Base-by-base conservation (phyloP, 2,329 filamentous ascomycete species). In the Penicillium sp. region DNA sequence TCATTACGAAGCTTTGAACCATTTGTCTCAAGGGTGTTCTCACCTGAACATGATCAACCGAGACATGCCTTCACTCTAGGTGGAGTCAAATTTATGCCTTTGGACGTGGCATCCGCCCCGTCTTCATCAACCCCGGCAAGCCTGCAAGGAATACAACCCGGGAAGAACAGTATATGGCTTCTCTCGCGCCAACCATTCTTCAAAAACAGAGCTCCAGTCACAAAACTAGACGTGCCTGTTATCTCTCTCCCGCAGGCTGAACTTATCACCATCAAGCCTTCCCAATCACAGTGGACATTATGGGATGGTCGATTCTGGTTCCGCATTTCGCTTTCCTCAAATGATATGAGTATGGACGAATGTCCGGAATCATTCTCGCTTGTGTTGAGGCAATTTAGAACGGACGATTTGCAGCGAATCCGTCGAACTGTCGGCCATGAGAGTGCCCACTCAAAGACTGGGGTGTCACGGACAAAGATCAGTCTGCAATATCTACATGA, bases 241-340 rank as follows among this genome's bases (percentile, higher is more conserved):
- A 40, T 23, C n/a, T 24, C 24, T 42, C 8, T n/a, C n/a, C n/a
- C n/a, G n/a, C n/a, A n/a, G n/a, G n/a, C n/a, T n/a, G n/a, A n/a
- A n/a, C n/a, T n/a, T n/a, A n/a, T 42, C 36, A 10, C 21, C n/a
- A 23, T 23, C 42, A 34, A 23, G 30, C 15, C 45, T 17, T 33
- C n/a, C 46, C 50, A 23, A 51, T 55, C 39, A 3, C 44, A 54
- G 6, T 75, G 72, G 68, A 63, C 59, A 7, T 71, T 85, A 13
- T 84, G 80, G 73, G 82, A 84, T 59, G 73, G 76, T 40, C 74
- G 83, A 17, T 84, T 74, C 65, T 85, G 83, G 83, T 71, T 85
- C 42, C 74, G 72, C 2, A 49, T 84, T 9, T 61, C 65, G 23
- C 71, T 78, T 15, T 49, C 59, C 4, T 41, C 55, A 1, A 37